Evolutionary conservation across 2,329 filamentous ascomycete species (phyloP).

Genomic region (Aschersonia sp.): DNA sequence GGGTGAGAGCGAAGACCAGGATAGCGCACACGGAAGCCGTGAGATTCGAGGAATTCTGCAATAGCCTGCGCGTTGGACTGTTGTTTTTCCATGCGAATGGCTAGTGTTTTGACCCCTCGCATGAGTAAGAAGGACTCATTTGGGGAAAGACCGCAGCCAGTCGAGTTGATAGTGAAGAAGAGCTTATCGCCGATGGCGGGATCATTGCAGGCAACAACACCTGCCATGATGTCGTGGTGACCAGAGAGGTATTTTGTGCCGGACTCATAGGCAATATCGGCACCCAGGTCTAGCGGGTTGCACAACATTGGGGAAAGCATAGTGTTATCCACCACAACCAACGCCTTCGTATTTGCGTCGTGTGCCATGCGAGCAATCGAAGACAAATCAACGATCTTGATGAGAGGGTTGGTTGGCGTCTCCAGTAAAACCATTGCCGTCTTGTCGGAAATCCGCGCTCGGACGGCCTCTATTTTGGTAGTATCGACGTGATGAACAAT

Average conservation of each 20-base stretch:
- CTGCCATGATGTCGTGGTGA: slow-evolving; percentile 98
- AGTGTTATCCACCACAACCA: slow-evolving; percentile 94
- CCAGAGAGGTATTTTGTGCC: slow-evolving; percentile 97
- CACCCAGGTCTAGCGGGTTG: slow-evolving; percentile 87
- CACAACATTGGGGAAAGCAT: slow-evolving; percentile 94
- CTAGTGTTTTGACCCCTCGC: slow-evolving; percentile 88
- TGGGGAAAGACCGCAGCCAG: slow-evolving; percentile 82
- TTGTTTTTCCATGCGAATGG: slow-evolving; percentile 97
- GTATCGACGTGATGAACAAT: slow-evolving; percentile 94
- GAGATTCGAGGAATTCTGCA: slow-evolving; percentile 77
- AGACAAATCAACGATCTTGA: slow-evolving; percentile 91
- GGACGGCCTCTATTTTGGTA: slow-evolving; percentile 59
- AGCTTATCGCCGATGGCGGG: slow-evolving; percentile 69
- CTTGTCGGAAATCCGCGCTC: slow-evolving; percentile 55
- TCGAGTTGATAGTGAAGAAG: slow-evolving; percentile 94
- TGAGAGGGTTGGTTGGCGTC: slow-evolving; percentile 91
- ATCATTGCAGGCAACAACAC: slow-evolving; percentile 86
- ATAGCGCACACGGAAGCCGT: slow-evolving; percentile 90
- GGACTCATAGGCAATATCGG: slow-evolving; percentile 93
- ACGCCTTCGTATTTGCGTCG: slow-evolving; percentile 57
- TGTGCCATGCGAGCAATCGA: slow-evolving; percentile 66
- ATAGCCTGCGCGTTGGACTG: slow-evolving; percentile 84
- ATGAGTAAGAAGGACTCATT: slow-evolving; percentile 95
- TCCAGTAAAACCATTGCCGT: slow-evolving; percentile 94
- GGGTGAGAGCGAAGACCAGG: slow-evolving; percentile 89